These are phyloP conservation scores for Endocalyx cinctus DNA, from an alignment of 2,329 filamentous ascomycete genomes.

Conservation along the genomic window DNA sequence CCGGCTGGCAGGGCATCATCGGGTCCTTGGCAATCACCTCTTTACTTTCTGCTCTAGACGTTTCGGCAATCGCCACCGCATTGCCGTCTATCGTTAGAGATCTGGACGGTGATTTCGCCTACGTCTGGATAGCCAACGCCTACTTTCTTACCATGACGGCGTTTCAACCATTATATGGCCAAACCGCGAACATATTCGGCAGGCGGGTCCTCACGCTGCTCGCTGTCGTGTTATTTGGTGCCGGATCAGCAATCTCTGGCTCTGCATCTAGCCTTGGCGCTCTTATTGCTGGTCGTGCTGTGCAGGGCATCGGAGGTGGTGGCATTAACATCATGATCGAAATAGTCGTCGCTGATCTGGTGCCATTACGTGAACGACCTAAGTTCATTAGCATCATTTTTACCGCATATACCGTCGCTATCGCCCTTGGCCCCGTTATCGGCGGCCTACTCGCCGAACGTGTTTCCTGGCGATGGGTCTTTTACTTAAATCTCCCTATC, in stretches of 20 bases:
- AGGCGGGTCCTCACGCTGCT: neutral
- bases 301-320: neutral
- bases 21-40: neutral
- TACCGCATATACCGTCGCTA: conserved; percentile 24
- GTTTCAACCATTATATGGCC: conserved; percentile 3
- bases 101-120: neutral
- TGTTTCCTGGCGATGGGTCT: conserved; percentile 36
- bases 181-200: conserved; percentile 4
- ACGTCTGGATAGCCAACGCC: conserved; percentile 2
- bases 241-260: neutral
- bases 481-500: conserved; percentile 31
- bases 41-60: neutral
- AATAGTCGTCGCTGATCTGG: conserved; percentile 6
- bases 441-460: conserved; percentile 16
- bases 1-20: neutral
- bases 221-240: neutral
- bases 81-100: neutral
- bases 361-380: conserved; percentile 39
- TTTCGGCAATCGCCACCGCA: neutral
- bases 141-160: conserved; percentile 4
- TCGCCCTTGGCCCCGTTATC: conserved; percentile 23
- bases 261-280: neutral
- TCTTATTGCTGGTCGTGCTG: neutral
- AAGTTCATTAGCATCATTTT: conserved; percentile 31
- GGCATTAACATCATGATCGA: neutral